These are phyloP conservation scores for Naganishia liquefaciens DNA, from an alignment of 1,284 basidiomycete genomes.

Conservation along the genomic window DNA sequence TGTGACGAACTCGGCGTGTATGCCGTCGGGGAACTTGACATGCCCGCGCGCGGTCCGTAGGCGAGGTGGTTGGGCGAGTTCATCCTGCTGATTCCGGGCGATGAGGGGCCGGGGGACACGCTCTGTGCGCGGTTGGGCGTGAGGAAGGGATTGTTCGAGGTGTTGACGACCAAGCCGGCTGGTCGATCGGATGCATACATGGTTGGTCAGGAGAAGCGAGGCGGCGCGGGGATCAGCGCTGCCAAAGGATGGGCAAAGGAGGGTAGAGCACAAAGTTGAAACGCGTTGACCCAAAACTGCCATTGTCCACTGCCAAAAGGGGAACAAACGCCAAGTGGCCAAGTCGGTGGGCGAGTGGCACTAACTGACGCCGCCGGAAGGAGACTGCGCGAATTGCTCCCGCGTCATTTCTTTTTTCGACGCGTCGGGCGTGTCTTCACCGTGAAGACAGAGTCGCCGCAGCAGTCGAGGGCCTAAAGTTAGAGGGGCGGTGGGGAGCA, in stretches of 20 bases:
- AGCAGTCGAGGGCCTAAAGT: background rate
- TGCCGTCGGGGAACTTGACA: background rate
- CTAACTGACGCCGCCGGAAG: background rate
- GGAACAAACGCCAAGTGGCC: conserved; percentile 9
- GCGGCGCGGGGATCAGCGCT: background rate
- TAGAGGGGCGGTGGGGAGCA: too few species aligned
- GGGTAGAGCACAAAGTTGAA: too few species aligned
- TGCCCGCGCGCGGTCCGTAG: conserved; percentile 1
- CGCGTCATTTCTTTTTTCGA: conserved; percentile 1
- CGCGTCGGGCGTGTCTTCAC: background rate
- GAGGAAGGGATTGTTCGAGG: conserved; percentile 10
- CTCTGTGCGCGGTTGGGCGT: background rate
- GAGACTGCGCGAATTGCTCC: background rate
- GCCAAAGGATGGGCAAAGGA: conserved; percentile 6
- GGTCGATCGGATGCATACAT: conserved; percentile 1
- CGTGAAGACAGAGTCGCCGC: background rate
- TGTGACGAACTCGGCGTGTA: background rate
- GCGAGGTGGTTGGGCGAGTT: conserved; percentile 1
- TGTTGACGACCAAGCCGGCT: conserved; percentile 5
- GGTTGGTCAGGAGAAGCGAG: background rate
- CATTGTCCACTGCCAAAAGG: background rate
- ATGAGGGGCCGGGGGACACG: background rate
- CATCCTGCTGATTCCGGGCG: conserved; percentile 5
- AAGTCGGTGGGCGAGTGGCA: background rate
- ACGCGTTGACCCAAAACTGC: too few species aligned